Evolutionary conservation across 2,329 filamentous ascomycete species (phyloP).

Genomic region (Fusarium nisikadoi): DNA sequence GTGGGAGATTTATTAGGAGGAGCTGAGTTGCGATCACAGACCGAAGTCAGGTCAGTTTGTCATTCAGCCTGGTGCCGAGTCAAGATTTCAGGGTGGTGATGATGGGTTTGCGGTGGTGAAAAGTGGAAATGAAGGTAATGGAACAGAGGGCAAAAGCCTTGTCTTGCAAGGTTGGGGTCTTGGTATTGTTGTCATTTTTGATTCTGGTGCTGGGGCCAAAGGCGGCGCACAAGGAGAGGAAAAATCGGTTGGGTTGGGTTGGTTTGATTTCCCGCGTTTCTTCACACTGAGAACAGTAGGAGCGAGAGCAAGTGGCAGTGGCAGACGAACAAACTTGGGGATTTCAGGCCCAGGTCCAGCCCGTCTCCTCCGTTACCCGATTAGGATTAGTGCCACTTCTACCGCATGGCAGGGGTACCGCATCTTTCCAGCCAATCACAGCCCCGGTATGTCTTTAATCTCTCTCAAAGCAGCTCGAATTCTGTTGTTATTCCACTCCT

Average conservation of each 20-base stretch:
- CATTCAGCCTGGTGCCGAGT: neutral
- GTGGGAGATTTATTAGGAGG: conserved; percentile 40
- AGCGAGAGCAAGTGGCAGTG: neutral
- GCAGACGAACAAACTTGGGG: conserved; percentile 20
- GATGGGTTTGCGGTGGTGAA: conserved; percentile 35
- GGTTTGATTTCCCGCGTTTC: conserved; percentile 45
- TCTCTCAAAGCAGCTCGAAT: conserved; percentile 25
- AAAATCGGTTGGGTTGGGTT: conserved; percentile 47
- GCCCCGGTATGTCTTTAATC: conserved; percentile 1
- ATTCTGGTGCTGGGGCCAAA: conserved; percentile 51
- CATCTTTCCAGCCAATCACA: conserved; percentile 20
- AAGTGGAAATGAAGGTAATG: conserved; percentile 41
- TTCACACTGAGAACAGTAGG: conserved; percentile 10
- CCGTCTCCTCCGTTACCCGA: conserved; percentile 23
- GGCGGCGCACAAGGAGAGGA: conserved; percentile 53
- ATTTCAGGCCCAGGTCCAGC: conserved; percentile 25
- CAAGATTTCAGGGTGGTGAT: conserved; percentile 35
- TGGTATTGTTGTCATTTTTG: conserved; percentile 55
- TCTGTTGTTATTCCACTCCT: conserved; percentile 32
- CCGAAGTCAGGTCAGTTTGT: neutral
- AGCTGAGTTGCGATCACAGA: conserved; percentile 37
- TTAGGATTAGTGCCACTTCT: conserved; percentile 27
- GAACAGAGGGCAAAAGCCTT: conserved; percentile 45
- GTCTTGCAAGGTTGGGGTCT: conserved; percentile 52
- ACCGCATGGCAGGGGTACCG: conserved; percentile 10